Conservation (phyloP, 2,329 filamentous ascomycete species). For the Stachybotrys chartarum region DNA sequence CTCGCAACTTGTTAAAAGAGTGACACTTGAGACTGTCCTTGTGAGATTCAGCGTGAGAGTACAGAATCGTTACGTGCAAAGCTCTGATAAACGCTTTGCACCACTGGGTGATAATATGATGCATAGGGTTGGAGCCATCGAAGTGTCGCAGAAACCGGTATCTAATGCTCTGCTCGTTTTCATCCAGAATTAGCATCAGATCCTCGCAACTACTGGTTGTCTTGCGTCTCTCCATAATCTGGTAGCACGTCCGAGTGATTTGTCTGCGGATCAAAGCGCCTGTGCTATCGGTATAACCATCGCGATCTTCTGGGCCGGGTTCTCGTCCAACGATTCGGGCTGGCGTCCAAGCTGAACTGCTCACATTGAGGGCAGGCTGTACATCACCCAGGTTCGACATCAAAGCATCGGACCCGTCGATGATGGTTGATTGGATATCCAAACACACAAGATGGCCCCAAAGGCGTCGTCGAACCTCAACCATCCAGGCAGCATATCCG, state of each 20-base stretch:
- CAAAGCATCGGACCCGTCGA: conserved; percentile 8
- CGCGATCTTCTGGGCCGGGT: conserved; percentile 5
- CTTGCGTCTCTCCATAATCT: conserved; percentile 5
- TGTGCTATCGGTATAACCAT: conserved; percentile 8
- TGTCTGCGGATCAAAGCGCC: conserved; percentile 7
- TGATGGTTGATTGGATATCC: conserved; percentile 6
- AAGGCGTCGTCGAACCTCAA: conserved; percentile 9
- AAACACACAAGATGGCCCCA: conserved; percentile 9
- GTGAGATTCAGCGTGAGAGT: conserved; percentile 6
- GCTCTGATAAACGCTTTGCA: conserved; percentile 7
- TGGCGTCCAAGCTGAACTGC: conserved; percentile 6
- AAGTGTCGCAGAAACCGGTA: conserved; percentile 9
- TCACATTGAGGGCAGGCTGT: conserved; percentile 7
- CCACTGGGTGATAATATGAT: conserved; percentile 7
- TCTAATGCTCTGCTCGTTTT: conserved; percentile 6
- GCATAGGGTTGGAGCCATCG: conserved; percentile 9
- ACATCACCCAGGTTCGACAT: conserved; percentile 7
- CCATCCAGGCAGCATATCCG: conserved; percentile 8
- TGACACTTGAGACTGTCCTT: conserved; percentile 7
- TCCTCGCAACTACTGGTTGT: conserved; percentile 5
- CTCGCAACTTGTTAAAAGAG: conserved; percentile 7
- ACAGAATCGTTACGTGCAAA: conserved; percentile 7
- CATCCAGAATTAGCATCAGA: conserved; percentile 6
- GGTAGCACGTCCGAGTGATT: conserved; percentile 7
- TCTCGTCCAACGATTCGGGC: conserved; percentile 3